Evolutionary conservation across 345 rosid genomes (phyloP).

Genomic region (Viola odorata): DNA sequence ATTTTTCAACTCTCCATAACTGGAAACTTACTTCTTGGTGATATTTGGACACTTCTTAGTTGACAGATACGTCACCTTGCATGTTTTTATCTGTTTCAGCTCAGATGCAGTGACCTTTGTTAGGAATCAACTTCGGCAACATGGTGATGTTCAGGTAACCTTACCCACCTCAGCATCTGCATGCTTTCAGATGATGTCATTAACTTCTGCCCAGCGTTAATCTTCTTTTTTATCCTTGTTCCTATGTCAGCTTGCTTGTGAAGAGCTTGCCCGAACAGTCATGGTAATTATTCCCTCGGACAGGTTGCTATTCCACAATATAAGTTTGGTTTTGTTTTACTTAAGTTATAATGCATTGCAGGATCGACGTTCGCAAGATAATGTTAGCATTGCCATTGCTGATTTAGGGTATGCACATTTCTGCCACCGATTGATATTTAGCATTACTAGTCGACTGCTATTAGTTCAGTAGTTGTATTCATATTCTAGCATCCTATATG

Average conservation of each 20-base stretch:
- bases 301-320: not conserved
- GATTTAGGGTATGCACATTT: conserved; percentile 63
- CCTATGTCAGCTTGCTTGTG: conserved; percentile 70
- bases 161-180: not conserved
- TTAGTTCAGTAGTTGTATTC: too few relatives aligned
- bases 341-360: conserved; percentile 27
- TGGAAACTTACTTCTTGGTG: not conserved
- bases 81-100: conserved; percentile 38
- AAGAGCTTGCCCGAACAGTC: conserved; percentile 73
- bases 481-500: not conserved
- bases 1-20: not conserved
- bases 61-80: conserved; percentile 3
- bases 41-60: too few relatives aligned
- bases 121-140: conserved; percentile 69
- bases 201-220: not conserved
- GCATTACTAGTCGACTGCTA: too few relatives aligned
- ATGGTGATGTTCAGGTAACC: conserved; percentile 88
- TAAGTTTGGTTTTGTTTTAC: not conserved
- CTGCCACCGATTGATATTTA: not conserved
- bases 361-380: conserved; percentile 76
- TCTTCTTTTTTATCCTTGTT: conserved; percentile 14
- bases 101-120: conserved; percentile 68
- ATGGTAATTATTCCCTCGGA: conserved; percentile 42
- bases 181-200: conserved; percentile 1
- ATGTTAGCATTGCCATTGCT: conserved; percentile 68